Base-by-base conservation (phyloP, 2,329 filamentous ascomycete genomes). In the Penicillium sp. region DNA sequence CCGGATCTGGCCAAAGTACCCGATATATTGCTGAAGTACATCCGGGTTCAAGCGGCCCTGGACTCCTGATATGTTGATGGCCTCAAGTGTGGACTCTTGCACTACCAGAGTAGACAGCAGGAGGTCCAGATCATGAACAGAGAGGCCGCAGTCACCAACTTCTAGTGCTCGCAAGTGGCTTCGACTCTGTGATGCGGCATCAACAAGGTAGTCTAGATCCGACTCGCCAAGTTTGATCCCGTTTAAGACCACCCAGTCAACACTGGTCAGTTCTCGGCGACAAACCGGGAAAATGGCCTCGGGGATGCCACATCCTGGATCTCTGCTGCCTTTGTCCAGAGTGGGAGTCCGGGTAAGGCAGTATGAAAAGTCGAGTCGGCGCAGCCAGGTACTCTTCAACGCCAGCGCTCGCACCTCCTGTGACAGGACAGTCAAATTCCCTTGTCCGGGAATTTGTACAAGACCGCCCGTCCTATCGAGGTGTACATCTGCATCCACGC, bases 241-340 rank as follows among this genome's bases (percentile, higher is more conserved):
- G 45, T 80, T 86, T 43, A 87, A 64, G 15, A 78, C 73, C 37
- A 87, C 76, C 83, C 83, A 87, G 57, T 84, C 80, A 13, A 86
- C 78, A 52, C 81, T 83, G 0, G 83, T 86, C 16, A 81, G 72
- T 51, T 83, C 77, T 45, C 78, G 76, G 47, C 79, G 79, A 62
- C 81, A 85, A 4, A 86, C 67, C 1, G 83, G 81, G 51, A 84
- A 81, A 4, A 87, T 69, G 2, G 82, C 83, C 58, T 84, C 81
- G 13, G 83, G 79, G 33, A 87, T 81, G 27, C 81, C 83, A 56
- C 81, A 85, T 1, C 83, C 83, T 4, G 77, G 73, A 54, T 84
- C 81, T 50, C 75, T 74, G 11, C 66, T 68, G 14, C 64, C 59
- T 33, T 64, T 64, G 30, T 69, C 65, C n/a, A 72, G 70, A 38